These are phyloP conservation scores for Claviceps arundinis DNA, from an alignment of 2,329 filamentous ascomycete genomes.

Conservation along the genomic window DNA sequence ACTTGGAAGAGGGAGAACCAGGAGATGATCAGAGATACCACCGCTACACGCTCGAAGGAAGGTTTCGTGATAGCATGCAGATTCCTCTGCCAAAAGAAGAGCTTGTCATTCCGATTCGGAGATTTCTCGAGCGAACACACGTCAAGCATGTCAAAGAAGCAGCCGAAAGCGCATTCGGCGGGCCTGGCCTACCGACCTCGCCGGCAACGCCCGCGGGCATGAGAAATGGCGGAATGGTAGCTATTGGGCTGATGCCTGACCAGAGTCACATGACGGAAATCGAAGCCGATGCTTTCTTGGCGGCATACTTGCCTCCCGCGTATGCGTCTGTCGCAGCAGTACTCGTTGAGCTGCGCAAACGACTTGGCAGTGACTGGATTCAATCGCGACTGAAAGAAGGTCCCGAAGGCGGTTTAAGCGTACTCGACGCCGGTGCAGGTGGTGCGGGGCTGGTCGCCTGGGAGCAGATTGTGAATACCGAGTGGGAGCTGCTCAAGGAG, in stretches of 20 bases:
- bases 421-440: conserved; percentile 63
- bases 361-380: conserved; percentile 60
- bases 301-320: conserved; percentile 54
- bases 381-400: conserved; percentile 45
- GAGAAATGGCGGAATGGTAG: conserved; percentile 46
- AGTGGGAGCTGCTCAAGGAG: conserved; percentile 60
- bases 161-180: conserved; percentile 65
- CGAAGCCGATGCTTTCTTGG: conserved; percentile 60
- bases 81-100: conserved; percentile 58
- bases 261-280: conserved; percentile 59
- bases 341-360: conserved; percentile 60
- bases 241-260: conserved; percentile 49
- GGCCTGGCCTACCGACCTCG: conserved; percentile 61
- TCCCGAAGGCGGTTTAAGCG: conserved; percentile 42
- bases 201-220: conserved; percentile 51
- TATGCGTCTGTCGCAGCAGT: conserved; percentile 56
- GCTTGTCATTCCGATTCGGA: conserved; percentile 55
- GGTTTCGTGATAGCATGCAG: conserved; percentile 59
- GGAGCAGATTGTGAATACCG: conserved; percentile 64
- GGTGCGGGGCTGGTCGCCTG: conserved; percentile 64
- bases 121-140: conserved; percentile 53
- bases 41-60: conserved; percentile 59
- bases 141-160: conserved; percentile 62
- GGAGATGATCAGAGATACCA: conserved; percentile 45
- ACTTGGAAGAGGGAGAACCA: conserved; percentile 18